These are phyloP conservation scores for Calonectria hongkongensis DNA, from an alignment of 2,329 filamentous ascomycete genomes.

Conservation along the genomic window DNA sequence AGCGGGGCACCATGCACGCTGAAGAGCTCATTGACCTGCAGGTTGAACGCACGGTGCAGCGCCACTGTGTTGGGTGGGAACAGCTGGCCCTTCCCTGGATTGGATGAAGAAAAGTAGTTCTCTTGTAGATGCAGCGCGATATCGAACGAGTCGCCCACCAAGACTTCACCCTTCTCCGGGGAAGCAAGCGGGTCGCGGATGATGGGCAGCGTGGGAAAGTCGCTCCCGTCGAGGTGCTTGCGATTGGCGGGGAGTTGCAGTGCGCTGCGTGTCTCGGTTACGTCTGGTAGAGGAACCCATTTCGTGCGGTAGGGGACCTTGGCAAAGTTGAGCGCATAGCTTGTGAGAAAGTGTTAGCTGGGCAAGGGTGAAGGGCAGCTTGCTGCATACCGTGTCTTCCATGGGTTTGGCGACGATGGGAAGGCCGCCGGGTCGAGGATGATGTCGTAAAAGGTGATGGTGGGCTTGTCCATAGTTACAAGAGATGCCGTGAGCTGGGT, in stretches of 20 bases:
- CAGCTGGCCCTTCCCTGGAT: not conserved
- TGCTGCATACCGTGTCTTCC: not conserved
- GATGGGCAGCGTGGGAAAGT: not conserved
- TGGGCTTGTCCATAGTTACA: not conserved
- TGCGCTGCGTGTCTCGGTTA: not conserved
- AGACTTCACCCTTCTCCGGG: not conserved
- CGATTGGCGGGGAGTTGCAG: not conserved
- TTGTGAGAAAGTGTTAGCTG: not conserved
- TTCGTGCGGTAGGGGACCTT: not conserved
- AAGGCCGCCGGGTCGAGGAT: not conserved
- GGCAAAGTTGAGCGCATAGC: not conserved
- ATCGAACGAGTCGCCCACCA: not conserved
- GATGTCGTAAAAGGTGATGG: not conserved
- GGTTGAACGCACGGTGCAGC: not conserved
- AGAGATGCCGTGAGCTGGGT: too few relatives aligned
- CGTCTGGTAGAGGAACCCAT: not conserved
- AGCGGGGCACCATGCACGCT: not conserved
- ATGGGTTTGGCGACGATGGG: not conserved
- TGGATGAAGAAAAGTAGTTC: not conserved
- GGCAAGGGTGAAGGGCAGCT: not conserved
- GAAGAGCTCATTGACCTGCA: not conserved
- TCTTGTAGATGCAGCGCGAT: not conserved
- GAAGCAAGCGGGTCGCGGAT: not conserved
- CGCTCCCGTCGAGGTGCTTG: conserved; percentile 1
- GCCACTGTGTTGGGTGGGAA: not conserved